Evolutionary conservation across 257 asterid genomes (phyloP).

Genomic region (Penstemon eatonii): DNA sequence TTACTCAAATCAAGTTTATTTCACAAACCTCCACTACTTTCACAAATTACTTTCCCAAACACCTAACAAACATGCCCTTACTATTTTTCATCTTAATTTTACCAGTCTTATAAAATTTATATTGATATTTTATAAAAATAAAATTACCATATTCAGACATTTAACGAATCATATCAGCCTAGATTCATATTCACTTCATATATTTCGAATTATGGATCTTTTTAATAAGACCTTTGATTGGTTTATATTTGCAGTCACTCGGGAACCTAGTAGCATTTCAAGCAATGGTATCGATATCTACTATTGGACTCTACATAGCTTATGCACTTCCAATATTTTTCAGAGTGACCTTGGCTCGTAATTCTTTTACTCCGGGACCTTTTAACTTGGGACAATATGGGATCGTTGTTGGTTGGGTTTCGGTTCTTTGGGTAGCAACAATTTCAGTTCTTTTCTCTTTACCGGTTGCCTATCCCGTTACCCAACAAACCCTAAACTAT

Average conservation of each 20-base stretch:
- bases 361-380: constrained; percentile 75
- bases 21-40: no score
- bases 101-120: no score
- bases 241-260: constrained; percentile 62
- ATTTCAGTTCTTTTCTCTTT: constrained; percentile 89
- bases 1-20: no score
- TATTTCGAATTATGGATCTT: no score
- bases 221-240: no score
- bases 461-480: constrained; percentile 82
- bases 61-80: no score
- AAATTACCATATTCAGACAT: no score
- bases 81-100: no score
- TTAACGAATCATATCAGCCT: no score
- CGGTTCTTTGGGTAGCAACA: constrained; percentile 80
- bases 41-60: no score
- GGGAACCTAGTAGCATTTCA: constrained; percentile 95
- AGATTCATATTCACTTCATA: neutral
- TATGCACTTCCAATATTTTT: constrained; percentile 87
- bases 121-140: no score
- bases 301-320: constrained; percentile 93
- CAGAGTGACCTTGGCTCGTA: constrained; percentile 83
- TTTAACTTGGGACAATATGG: constrained; percentile 82
- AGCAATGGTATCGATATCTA: constrained; percentile 97
- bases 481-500: constrained; percentile 76
- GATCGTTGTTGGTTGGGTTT: constrained; percentile 67